phyloP scores from a whole-genome alignment of 148 eudicot species.

The Camellia sinensis region DNA sequence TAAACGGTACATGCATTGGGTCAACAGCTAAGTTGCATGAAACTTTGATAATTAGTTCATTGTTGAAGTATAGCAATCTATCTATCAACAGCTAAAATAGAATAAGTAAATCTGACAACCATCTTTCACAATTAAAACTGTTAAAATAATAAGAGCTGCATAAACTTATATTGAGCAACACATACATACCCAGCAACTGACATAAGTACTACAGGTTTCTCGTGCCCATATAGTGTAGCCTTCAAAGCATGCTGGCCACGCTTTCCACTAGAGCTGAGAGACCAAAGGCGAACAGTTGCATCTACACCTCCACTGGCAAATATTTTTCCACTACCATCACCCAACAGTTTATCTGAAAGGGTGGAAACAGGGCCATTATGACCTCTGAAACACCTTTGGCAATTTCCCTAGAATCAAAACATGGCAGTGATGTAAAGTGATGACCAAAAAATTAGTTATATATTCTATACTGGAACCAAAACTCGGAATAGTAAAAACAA shows the following conservation, averaged over 20 bases:
- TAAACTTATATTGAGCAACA: neutral
- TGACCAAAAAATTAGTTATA: neutral
- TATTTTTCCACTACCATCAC: constrained; percentile 43
- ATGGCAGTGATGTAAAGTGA: neutral
- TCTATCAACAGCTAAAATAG: neutral
- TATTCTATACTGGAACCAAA: neutral
- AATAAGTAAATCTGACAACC: neutral
- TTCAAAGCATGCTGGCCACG: constrained; percentile 62
- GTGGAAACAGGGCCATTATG: constrained; percentile 67
- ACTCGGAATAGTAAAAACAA: neutral
- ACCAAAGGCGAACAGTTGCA: constrained; percentile 84
- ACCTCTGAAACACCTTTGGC: constrained; percentile 63
- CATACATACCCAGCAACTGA: constrained; percentile 69
- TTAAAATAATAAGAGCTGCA: neutral
- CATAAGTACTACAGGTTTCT: constrained; percentile 51
- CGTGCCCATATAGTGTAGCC: constrained; percentile 71
- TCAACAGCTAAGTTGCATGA: neutral
- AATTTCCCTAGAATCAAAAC: constrained; percentile 43
- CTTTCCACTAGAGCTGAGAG: constrained; percentile 59
- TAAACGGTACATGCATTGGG: constrained; percentile 4
- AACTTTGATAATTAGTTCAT: neutral
- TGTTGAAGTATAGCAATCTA: neutral
- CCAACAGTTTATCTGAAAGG: constrained; percentile 68
- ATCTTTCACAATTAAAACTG: neutral
- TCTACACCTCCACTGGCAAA: constrained; percentile 90